A percentile compares a stretch with the other conserved stretches of the same genome.
Evolutionary conservation across 257 asterid species (phyloP).

Genomic region (Phtheirospermum japonicum): DNA sequence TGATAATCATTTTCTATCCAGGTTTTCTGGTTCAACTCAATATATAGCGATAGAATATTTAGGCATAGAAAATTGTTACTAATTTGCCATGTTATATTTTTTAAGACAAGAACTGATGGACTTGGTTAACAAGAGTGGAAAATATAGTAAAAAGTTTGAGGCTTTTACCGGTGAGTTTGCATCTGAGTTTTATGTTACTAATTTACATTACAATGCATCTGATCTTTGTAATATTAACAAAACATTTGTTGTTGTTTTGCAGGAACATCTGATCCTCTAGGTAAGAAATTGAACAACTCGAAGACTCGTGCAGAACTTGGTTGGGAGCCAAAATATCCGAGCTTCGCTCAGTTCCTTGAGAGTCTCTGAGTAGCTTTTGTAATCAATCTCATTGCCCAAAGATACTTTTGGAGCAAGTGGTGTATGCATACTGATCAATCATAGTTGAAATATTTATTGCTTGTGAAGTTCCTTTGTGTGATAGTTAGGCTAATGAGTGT

Average conservation of each 20-base stretch:
- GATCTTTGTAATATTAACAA: background rate
- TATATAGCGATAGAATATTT: background rate
- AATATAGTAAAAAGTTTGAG: constrained; percentile 61
- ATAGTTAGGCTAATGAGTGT: background rate
- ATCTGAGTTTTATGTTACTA: constrained; percentile 2
- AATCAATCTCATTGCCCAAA: background rate
- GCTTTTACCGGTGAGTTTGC: constrained; percentile 59
- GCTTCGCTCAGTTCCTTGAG: constrained; percentile 81
- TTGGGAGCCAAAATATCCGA: constrained; percentile 84
- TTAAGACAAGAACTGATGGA: constrained; percentile 90
- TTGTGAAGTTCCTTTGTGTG: background rate
- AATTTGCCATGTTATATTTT: constrained; percentile 4
- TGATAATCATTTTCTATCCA: constrained; percentile 82
- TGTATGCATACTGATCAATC: background rate
- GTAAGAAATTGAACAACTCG: constrained; percentile 79
- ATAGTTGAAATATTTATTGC: background rate
- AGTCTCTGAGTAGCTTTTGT: constrained; percentile 33
- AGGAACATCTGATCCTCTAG: constrained; percentile 80
- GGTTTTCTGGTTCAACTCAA: constrained; percentile 39
- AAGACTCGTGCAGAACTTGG: constrained; percentile 67
- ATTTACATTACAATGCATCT: background rate
- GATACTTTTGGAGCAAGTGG: constrained; percentile 15
- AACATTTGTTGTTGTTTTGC: constrained; percentile 21
- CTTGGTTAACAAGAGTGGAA: constrained; percentile 66
- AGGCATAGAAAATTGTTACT: constrained; percentile 9